Conservation (phyloP, 2,329 filamentous ascomycete species). For the Xylariaceae sp. region DNA sequence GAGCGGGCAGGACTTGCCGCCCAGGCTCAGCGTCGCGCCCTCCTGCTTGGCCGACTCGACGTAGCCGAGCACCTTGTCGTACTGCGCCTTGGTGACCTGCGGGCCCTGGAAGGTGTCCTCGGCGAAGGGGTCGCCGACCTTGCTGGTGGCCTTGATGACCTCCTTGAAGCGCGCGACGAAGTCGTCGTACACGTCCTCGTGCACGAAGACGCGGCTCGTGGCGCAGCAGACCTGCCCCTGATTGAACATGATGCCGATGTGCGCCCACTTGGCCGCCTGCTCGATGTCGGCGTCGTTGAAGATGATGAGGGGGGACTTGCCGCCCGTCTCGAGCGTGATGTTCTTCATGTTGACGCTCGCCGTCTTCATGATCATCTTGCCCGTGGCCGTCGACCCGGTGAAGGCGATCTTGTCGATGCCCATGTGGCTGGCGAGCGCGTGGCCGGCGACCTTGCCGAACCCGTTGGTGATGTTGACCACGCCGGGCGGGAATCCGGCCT, state of each 20-base stretch:
- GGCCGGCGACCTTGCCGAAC: slow-evolving; percentile 62
- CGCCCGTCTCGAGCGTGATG: slow-evolving; percentile 63
- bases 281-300: slow-evolving; percentile 64
- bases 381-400: slow-evolving; percentile 70
- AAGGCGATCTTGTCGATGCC: slow-evolving; percentile 75
- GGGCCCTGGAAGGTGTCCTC: slow-evolving; percentile 70
- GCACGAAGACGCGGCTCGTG: slow-evolving; percentile 61
- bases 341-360: slow-evolving; percentile 64
- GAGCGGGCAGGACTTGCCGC: slow-evolving; percentile 44
- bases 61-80: slow-evolving; percentile 65
- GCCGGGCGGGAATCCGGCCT: slow-evolving; percentile 74
- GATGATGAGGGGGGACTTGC: slow-evolving; percentile 61
- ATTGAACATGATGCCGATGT: slow-evolving; percentile 52
- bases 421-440: slow-evolving; percentile 63
- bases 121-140: slow-evolving; percentile 67
- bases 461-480: slow-evolving; percentile 76
- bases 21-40: slow-evolving; percentile 62
- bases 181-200: slow-evolving; percentile 55
- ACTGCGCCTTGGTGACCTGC: slow-evolving; percentile 67
- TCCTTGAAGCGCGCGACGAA: slow-evolving; percentile 62
- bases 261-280: slow-evolving; percentile 59
- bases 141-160: slow-evolving; percentile 53
- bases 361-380: slow-evolving; percentile 70
- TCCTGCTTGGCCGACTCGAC: slow-evolving; percentile 66
- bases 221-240: slow-evolving; percentile 63